phyloP scores from a whole-genome alignment of 768 basidiomycete species.

The Pulveroboletus sp. region DNA sequence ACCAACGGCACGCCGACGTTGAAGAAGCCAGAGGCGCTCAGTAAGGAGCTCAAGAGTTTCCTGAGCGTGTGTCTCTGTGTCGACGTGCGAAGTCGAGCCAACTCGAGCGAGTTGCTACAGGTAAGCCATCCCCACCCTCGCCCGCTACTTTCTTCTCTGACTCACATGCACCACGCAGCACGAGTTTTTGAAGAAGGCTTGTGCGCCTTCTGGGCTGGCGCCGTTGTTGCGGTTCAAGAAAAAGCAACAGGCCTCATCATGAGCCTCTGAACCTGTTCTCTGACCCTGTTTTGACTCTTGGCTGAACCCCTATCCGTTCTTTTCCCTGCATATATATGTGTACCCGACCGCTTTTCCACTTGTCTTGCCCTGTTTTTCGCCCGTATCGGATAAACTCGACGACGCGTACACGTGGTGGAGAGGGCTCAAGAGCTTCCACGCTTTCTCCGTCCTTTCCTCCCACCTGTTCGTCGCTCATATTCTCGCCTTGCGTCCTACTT shows the following conservation, averaged over 20 bases:
- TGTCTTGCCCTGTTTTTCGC: neutral
- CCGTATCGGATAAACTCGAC: neutral
- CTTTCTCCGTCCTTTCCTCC: neutral
- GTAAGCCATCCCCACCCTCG: slow-evolving; percentile 43
- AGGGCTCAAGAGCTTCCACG: too few species aligned
- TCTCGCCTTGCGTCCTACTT: neutral
- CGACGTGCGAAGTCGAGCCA: slow-evolving; percentile 90
- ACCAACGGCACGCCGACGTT: slow-evolving; percentile 98
- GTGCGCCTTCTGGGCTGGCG: slow-evolving; percentile 75
- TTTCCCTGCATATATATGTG: slow-evolving; percentile 22
- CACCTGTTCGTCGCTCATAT: neutral
- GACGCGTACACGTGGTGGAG: too few species aligned
- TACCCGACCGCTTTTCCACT: slow-evolving; percentile 2
- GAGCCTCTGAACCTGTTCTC: slow-evolving; percentile 16
- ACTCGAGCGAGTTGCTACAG: slow-evolving; percentile 78
- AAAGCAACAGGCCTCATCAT: slow-evolving; percentile 47
- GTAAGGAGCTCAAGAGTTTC: slow-evolving; percentile 91
- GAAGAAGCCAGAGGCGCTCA: slow-evolving; percentile 91
- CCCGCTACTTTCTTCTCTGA: neutral
- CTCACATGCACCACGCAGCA: slow-evolving; percentile 53
- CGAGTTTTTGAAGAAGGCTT: slow-evolving; percentile 90
- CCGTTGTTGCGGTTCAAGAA: slow-evolving; percentile 79
- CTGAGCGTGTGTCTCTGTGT: slow-evolving; percentile 97
- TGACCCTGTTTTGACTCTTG: neutral
- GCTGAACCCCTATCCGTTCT: neutral